A percentile compares a stretch with the other conserved stretches of the same genome.
These are phyloP conservation scores for Fragilaria crotonensis DNA, from an alignment of 108 stramenopile species.

Conservation along the genomic window DNA sequence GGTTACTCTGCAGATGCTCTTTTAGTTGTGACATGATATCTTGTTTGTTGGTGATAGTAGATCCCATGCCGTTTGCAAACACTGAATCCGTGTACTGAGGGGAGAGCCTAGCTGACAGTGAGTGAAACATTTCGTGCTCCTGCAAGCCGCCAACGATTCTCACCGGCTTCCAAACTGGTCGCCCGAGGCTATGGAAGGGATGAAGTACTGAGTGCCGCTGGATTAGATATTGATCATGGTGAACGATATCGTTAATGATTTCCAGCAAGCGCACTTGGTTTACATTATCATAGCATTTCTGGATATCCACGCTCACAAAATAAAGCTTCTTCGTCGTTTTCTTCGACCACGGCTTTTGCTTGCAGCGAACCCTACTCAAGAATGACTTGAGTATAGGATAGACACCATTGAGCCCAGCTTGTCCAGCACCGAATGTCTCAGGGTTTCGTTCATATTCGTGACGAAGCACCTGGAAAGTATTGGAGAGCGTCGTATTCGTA, in stretches of 20 bases:
- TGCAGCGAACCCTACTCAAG: slow-evolving; percentile 12
- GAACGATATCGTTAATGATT: slow-evolving; percentile 32
- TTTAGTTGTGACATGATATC: slow-evolving; percentile 39
- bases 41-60: slow-evolving; percentile 30
- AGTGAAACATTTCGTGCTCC: slow-evolving; percentile 10
- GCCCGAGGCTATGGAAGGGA: slow-evolving; percentile 17
- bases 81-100: slow-evolving; percentile 25
- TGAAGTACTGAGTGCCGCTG: slow-evolving; percentile 47
- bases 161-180: slow-evolving; percentile 6
- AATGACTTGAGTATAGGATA: slow-evolving; percentile 53
- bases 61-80: slow-evolving; percentile 36
- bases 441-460: slow-evolving; percentile 46
- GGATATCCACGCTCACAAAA: slow-evolving; percentile 78
- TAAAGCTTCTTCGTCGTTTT: slow-evolving; percentile 22
- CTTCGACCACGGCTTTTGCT: background rate
- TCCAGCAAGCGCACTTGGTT: slow-evolving; percentile 55
- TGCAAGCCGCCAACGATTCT: slow-evolving; percentile 14
- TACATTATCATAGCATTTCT: slow-evolving; percentile 79
- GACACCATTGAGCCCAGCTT: slow-evolving; percentile 52
- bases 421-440: slow-evolving; percentile 50
- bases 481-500: slow-evolving; percentile 50
- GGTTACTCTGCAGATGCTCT: slow-evolving; percentile 64
- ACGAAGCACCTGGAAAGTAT: slow-evolving; percentile 55
- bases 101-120: slow-evolving; percentile 11
- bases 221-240: slow-evolving; percentile 56